Percentiles rank a stretch among this genome's conserved stretches.
These are phyloP conservation scores for Hordeum vulgare DNA, from an alignment of 176 grass and related monocot genomes.

Conservation along the genomic window DNA sequence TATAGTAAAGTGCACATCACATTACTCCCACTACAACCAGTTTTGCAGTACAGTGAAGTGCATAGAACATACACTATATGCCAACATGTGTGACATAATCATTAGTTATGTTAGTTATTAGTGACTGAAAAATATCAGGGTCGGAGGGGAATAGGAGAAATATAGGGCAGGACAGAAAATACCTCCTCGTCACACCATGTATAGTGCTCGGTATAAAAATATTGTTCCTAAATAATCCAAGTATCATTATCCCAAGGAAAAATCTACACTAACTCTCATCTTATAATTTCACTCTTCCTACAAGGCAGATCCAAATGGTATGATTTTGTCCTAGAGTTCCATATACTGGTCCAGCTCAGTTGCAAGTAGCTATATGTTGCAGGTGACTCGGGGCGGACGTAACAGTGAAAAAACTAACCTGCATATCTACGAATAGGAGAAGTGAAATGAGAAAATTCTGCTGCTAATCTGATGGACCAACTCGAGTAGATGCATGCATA, in stretches of 20 bases:
- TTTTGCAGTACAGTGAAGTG: not conserved
- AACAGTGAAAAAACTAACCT: no score
- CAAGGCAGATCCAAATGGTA: not conserved
- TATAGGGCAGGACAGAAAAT: not conserved
- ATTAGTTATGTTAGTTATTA: not conserved
- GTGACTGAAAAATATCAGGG: not conserved
- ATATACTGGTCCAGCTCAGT: not conserved
- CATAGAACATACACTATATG: not conserved
- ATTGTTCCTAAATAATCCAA: not conserved
- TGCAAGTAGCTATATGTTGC: not conserved
- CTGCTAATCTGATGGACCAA: no score
- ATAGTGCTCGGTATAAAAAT: not conserved
- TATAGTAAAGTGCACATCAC: not conserved
- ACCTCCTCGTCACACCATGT: slow-evolving; percentile 91
- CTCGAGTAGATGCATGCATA: no score
- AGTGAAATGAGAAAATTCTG: no score
- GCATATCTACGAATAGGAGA: no score
- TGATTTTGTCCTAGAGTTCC: not conserved
- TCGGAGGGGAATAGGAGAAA: not conserved
- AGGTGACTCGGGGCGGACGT: no score
- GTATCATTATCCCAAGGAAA: not conserved
- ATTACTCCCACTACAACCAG: not conserved
- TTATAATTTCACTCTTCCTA: not conserved
- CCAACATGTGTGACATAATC: not conserved
- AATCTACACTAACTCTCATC: not conserved